Conservation (phyloP, 169 alveolate genomes). For the Plasmodium reichenowi region DNA sequence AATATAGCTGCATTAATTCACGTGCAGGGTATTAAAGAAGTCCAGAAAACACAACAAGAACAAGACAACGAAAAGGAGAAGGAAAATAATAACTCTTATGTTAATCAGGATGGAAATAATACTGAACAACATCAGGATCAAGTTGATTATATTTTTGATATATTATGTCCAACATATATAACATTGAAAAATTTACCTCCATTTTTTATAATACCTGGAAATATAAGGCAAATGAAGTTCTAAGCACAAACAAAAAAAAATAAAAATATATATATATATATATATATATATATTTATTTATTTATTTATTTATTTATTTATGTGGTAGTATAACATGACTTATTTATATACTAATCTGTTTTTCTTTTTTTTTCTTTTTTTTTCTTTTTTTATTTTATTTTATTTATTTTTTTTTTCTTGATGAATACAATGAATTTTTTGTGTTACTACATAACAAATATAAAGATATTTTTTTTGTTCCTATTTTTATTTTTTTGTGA, state of each 20-base stretch:
- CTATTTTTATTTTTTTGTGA: no score
- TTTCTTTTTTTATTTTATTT: no score
- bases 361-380: no score
- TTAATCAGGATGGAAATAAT: slow-evolving; percentile 3
- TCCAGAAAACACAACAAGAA: background rate
- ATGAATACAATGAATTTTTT: no score
- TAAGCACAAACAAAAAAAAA: no score
- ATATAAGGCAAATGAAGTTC: slow-evolving; percentile 74
- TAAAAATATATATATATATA: slow-evolving; percentile 1
- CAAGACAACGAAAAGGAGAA: slow-evolving; percentile 1
- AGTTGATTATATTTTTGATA: slow-evolving; percentile 65
- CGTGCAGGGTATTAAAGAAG: slow-evolving; percentile 48
- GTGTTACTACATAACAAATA: no score
- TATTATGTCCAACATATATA: slow-evolving; percentile 78
- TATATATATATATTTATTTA: background rate
- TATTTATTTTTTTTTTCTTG: no score
- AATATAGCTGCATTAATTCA: slow-evolving; percentile 73
- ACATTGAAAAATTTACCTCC: slow-evolving; percentile 83
- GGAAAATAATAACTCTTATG: background rate
- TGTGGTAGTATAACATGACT: no score
- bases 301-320: no score
- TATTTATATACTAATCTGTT: no score
- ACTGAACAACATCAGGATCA: slow-evolving; percentile 8
- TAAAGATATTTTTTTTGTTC: no score
- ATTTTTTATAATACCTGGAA: slow-evolving; percentile 81